A percentile compares a stretch with the other conserved stretches of the same genome.
Evolutionary conservation across 2,329 filamentous ascomycete genomes (phyloP).

Genomic region (Daldinia sp.): DNA sequence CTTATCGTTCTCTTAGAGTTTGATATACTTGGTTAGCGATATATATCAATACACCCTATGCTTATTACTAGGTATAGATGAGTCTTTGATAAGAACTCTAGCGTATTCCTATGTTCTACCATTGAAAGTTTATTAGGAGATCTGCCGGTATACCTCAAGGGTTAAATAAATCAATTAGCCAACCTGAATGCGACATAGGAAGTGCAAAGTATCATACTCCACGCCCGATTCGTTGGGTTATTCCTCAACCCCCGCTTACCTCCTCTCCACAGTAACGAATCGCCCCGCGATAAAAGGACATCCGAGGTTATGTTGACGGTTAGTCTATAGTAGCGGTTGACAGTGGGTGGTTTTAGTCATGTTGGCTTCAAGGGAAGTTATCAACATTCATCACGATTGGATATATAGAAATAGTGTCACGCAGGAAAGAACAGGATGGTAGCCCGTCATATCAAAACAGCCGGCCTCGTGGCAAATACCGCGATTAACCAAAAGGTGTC

Average conservation of each 20-base stretch:
- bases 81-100: too few species aligned
- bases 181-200: constrained; percentile 7
- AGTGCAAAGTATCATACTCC: not conserved
- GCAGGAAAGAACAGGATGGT: constrained; percentile 29
- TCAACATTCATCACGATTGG: not conserved
- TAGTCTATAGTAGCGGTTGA: not conserved
- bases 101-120: too few species aligned
- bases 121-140: too few species aligned
- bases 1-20: not conserved
- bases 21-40: not conserved
- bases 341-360: not conserved
- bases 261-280: constrained; percentile 23
- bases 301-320: constrained; percentile 22
- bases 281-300: constrained; percentile 15
- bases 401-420: not conserved
- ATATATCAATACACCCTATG: not conserved
- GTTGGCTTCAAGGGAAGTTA: too few species aligned
- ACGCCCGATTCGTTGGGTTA: constrained; percentile 27
- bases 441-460: constrained; percentile 37
- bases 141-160: not conserved
- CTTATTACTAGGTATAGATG: too few species aligned
- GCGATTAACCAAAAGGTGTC: constrained; percentile 46
- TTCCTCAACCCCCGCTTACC: constrained; percentile 13
- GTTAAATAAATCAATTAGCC: not conserved
- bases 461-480: constrained; percentile 31